Conservation (phyloP, 176 grass and related monocot species). For the Pharus latifolius region DNA sequence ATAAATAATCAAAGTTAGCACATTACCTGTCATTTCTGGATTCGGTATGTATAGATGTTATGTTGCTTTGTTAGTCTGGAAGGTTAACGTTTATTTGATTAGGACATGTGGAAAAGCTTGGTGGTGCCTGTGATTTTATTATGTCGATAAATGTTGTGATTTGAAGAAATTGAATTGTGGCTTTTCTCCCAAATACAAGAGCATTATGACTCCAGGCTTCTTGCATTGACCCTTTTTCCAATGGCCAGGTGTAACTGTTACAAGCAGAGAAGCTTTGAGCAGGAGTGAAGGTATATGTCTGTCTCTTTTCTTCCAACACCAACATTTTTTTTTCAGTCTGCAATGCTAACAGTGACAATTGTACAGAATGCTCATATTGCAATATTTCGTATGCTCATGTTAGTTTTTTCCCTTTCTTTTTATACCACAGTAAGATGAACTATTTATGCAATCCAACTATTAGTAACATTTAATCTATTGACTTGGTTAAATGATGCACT, state of each 20-base stretch:
- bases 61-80: too few relatives aligned
- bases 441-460: neutral
- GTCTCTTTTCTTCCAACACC: neutral
- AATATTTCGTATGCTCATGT: neutral
- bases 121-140: neutral
- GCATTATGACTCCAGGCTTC: neutral
- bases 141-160: neutral
- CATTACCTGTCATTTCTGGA: neutral
- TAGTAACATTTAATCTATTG: too few relatives aligned
- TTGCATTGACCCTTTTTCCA: constrained; percentile 15
- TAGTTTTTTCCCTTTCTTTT: neutral
- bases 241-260: constrained; percentile 58
- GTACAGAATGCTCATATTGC: neutral
- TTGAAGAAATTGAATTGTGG: neutral
- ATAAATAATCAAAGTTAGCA: neutral
- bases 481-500: too few relatives aligned
- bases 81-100: too few relatives aligned
- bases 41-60: neutral
- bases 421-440: neutral
- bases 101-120: too few relatives aligned
- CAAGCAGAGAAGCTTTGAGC: constrained; percentile 49
- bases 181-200: neutral
- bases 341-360: neutral
- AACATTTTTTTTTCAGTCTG: neutral
- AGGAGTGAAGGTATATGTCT: constrained; percentile 48